Evolutionary conservation across 352 stramenopile species (phyloP), one percentile per base, ranked within the genome.

Genomic region (Ophiocytium majus): DNA sequence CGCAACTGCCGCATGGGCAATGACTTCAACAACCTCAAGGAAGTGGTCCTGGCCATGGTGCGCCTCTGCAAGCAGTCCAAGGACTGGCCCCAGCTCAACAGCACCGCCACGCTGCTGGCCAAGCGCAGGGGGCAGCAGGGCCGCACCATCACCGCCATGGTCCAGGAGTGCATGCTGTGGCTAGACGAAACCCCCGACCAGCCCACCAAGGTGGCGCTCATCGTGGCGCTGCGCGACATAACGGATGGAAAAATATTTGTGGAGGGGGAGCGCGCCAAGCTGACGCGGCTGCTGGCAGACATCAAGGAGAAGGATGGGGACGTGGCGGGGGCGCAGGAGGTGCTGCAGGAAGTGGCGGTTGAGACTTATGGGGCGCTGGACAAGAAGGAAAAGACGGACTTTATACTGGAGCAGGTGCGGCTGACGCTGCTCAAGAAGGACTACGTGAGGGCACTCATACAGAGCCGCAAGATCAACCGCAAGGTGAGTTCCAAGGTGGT

Each of bases 281-380:
- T 91, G 28, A 74, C 80, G 43, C 78, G 87, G 95, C 98, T 87
- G 89, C 92, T 76, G 28, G 36, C 81, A 34, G 23, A 88, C 71
- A 83, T 88, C 64, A 88, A 88, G 76, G 85, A 88, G 76, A 63
- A 78, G 66, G 91, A 94, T 31, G 96, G 96, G 1, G 92, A 98
- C 88, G 94, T 99, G 66, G 92, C 93, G 76, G 92, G 92, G 64
- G 97, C 97, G 1, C 95, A 95, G 5, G 95, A 96, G 64, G 95
- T 98, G 50, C 90, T 99, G 31, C 97, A 99, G 90, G 96, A 99
- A 86, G 96, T 99, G 79, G 95, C 98, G 86, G 93, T 99, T 0
- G 97, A 99, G 92, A 99, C 97, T 10, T 99, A 98, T 90, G 97
- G 96, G 57, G 95, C 95, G n/a, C 95, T 99, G 89, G 98, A 94